A percentile compares a stretch with the other conserved stretches of the same genome.
These are phyloP conservation scores for Gentiana straminea DNA, from an alignment of 257 asterid genomes.

Conservation along the genomic window DNA sequence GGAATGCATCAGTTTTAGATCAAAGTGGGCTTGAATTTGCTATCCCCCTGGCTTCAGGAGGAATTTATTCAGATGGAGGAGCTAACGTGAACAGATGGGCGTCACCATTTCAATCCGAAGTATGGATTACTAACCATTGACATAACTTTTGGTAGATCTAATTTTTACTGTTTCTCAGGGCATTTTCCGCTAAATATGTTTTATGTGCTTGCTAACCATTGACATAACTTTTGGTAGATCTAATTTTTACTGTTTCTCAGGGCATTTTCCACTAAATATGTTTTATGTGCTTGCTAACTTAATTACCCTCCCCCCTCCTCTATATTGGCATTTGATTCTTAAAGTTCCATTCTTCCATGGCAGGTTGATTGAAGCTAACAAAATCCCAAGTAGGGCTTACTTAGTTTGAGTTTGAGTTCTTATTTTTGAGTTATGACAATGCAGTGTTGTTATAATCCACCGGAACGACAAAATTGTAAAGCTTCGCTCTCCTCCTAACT, in stretches of 20 bases:
- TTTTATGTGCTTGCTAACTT: slow-evolving; percentile 28
- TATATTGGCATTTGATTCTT: slow-evolving; percentile 18
- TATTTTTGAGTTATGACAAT: slow-evolving; percentile 9
- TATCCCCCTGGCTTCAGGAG: slow-evolving; percentile 99
- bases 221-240: slow-evolving; percentile 80
- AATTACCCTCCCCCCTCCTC: slow-evolving; percentile 14
- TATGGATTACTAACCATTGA: slow-evolving; percentile 97
- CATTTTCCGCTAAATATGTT: too few species aligned
- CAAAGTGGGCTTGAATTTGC: slow-evolving; percentile 99
- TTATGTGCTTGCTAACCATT: slow-evolving; percentile 54
- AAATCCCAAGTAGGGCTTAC: slow-evolving; percentile 17
- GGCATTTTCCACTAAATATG: slow-evolving; percentile 27
- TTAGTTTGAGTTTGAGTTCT: slow-evolving; percentile 15
- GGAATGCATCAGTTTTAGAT: slow-evolving; percentile 98
- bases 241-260: slow-evolving; percentile 37
- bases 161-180: slow-evolving; percentile 39
- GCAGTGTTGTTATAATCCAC: slow-evolving; percentile 6
- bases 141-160: slow-evolving; percentile 77
- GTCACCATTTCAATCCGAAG: slow-evolving; percentile 98
- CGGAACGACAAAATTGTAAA: not conserved
- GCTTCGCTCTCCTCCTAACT: not conserved
- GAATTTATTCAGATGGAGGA: slow-evolving; percentile 94
- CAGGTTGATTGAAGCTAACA: slow-evolving; percentile 56
- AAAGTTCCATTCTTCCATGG: slow-evolving; percentile 26
- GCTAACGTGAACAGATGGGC: slow-evolving; percentile 99